Evolutionary conservation across 192 early-diverging fungal species (phyloP).

Genomic region (Coemansia sp.): DNA sequence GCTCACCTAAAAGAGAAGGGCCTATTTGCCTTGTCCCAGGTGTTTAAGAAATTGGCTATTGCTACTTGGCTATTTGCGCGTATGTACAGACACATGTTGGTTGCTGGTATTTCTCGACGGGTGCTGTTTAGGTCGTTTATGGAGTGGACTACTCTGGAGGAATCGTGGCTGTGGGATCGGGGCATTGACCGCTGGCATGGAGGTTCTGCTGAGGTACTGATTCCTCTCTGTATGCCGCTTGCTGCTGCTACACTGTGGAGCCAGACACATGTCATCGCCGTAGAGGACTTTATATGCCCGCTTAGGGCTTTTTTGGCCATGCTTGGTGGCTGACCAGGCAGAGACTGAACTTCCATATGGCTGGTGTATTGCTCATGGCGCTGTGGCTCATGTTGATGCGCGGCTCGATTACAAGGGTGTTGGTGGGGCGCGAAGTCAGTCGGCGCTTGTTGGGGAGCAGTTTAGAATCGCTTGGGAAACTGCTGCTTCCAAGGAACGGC

Average conservation of each 20-base stretch:
- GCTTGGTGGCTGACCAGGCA: background rate
- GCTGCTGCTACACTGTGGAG: background rate
- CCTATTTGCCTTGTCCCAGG: slow-evolving; percentile 24
- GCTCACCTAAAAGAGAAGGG: background rate
- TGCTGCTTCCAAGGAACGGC: slow-evolving; percentile 16
- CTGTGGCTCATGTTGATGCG: slow-evolving; percentile 28
- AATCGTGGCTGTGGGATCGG: slow-evolving; percentile 19
- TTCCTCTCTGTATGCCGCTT: background rate
- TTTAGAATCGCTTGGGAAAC: slow-evolving; percentile 25
- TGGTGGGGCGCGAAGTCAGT: background rate
- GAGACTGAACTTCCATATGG: slow-evolving; percentile 26
- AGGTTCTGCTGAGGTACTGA: no score
- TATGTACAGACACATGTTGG: slow-evolving; percentile 32
- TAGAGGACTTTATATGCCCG: slow-evolving; percentile 29
- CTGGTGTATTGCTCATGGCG: slow-evolving; percentile 38
- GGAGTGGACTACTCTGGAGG: slow-evolving; percentile 38
- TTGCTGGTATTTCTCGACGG: slow-evolving; percentile 19
- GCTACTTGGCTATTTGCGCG: slow-evolving; percentile 24
- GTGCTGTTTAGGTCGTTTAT: slow-evolving; percentile 34
- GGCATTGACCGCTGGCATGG: background rate
- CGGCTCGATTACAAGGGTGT: slow-evolving; percentile 25
- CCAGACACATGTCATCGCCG: background rate
- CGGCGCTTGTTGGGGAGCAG: slow-evolving; percentile 19
- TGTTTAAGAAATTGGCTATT: slow-evolving; percentile 17
- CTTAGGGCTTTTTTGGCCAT: slow-evolving; percentile 19